Percentiles rank a stretch among this genome's conserved stretches.
These are phyloP conservation scores for Papiliotrema fonsecae DNA, from an alignment of 1,284 basidiomycete species.

Conservation along the genomic window DNA sequence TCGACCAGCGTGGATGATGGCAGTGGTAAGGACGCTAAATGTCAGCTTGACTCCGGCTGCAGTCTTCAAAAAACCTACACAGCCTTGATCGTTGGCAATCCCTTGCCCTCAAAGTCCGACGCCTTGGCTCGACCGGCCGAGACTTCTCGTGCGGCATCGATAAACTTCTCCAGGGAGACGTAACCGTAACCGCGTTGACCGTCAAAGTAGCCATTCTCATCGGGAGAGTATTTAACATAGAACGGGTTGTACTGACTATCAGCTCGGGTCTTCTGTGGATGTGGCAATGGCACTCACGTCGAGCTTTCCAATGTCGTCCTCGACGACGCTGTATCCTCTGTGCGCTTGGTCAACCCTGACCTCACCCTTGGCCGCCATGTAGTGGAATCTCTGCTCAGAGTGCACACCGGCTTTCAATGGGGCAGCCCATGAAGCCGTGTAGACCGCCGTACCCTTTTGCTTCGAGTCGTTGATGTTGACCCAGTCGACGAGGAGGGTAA, in stretches of 20 bases:
- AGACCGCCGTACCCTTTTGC: constrained; percentile 60
- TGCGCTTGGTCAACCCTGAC: constrained; percentile 88
- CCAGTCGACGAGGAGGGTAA: constrained; percentile 91
- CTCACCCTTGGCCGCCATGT: constrained; percentile 89
- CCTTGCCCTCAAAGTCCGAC: constrained; percentile 69
- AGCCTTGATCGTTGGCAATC: constrained; percentile 73
- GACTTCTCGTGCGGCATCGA: constrained; percentile 57
- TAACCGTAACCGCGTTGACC: constrained; percentile 87
- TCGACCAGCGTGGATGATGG: constrained; percentile 83
- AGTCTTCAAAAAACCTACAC: constrained; percentile 27
- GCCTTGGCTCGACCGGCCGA: constrained; percentile 62
- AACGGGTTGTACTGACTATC: constrained; percentile 69
- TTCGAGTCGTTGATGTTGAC: constrained; percentile 64
- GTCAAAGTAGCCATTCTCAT: constrained; percentile 84
- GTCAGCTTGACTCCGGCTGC: background rate
- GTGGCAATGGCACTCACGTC: constrained; percentile 20
- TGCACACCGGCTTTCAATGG: constrained; percentile 57
- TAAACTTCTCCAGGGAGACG: constrained; percentile 85
- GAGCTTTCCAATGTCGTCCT: constrained; percentile 66
- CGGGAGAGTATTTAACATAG: constrained; percentile 93
- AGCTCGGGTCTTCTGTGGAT: too few relatives aligned
- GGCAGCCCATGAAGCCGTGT: constrained; percentile 72
- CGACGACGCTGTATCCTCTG: constrained; percentile 80
- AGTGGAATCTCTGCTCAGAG: constrained; percentile 87
- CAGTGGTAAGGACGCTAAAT: constrained; percentile 76